phyloP scores from a whole-genome alignment of 73 alveolate genomes.

The Stentor roeselii region DNA sequence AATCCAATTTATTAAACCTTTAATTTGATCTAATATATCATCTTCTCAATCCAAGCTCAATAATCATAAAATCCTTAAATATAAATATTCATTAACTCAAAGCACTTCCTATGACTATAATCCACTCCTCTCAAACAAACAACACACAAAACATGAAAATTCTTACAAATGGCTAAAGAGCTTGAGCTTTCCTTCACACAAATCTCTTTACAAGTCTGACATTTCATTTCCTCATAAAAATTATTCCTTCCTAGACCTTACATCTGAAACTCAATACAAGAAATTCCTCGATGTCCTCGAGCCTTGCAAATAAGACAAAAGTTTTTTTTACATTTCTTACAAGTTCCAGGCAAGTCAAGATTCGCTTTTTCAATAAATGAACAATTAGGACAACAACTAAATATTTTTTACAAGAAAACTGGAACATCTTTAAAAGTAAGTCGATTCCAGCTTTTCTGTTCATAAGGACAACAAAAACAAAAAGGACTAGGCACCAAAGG shows the following conservation, averaged over 20 bases:
- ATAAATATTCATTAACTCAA: not conserved
- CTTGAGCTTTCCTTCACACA: not conserved
- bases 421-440: not conserved
- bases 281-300: not conserved
- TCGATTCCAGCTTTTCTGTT: not conserved
- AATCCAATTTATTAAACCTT: no score
- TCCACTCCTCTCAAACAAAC: not conserved
- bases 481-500: not conserved
- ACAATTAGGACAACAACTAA: not conserved
- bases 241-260: not conserved
- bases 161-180: not conserved
- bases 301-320: not conserved
- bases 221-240: not conserved
- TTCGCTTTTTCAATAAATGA: not conserved
- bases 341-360: not conserved
- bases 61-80: no score
- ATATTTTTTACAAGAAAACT: not conserved
- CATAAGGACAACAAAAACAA: not conserved
- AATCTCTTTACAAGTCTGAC: not conserved
- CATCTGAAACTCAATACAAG: not conserved
- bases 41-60: no score
- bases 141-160: not conserved
- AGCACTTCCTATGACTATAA: not conserved
- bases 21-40: no score
- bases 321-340: not conserved